Conservation (phyloP, 805 yeast genomes). For the Cyberlindnera nakhonratchasimensis region DNA sequence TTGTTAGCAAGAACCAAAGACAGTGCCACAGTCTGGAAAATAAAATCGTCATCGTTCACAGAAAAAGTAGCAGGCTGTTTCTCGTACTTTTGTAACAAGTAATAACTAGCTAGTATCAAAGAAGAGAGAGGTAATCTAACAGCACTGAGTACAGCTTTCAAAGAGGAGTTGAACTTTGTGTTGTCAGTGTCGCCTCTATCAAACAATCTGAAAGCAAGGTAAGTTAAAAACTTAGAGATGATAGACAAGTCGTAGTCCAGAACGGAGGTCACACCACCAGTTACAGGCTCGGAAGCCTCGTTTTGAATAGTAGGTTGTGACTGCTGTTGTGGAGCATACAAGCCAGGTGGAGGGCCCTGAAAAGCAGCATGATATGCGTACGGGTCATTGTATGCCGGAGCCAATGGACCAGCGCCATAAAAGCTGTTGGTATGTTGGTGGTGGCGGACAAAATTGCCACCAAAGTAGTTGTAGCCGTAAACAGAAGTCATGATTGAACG, state of each 20-base stretch:
- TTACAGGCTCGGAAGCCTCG: slow-evolving; percentile 24
- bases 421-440: slow-evolving; percentile 8
- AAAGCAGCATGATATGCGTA: slow-evolving; percentile 8
- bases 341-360: slow-evolving; percentile 9
- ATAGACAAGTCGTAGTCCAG: slow-evolving; percentile 74
- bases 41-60: slow-evolving; percentile 31
- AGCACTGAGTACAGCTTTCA: slow-evolving; percentile 71
- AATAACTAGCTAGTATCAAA: slow-evolving; percentile 73
- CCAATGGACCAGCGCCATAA: slow-evolving; percentile 7
- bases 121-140: slow-evolving; percentile 87
- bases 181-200: slow-evolving; percentile 43
- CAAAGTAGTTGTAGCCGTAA: slow-evolving; percentile 18
- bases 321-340: slow-evolving; percentile 13
- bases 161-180: slow-evolving; percentile 49
- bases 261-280: slow-evolving; percentile 74
- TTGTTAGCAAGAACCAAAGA: slow-evolving; percentile 85
- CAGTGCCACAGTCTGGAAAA: slow-evolving; percentile 57
- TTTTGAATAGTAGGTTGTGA: slow-evolving; percentile 15
- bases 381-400: slow-evolving; percentile 1
- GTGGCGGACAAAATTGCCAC: slow-evolving; percentile 4
- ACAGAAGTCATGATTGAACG: slow-evolving; percentile 21
- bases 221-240: slow-evolving; percentile 78
- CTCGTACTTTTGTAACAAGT: slow-evolving; percentile 60
- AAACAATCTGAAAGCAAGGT: slow-evolving; percentile 68
- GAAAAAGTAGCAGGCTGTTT: slow-evolving; percentile 34